A percentile compares a stretch with the other conserved stretches of the same genome.
phyloP scores from a whole-genome alignment of 129 eudicot genomes.

The Kitagawia praeruptora region DNA sequence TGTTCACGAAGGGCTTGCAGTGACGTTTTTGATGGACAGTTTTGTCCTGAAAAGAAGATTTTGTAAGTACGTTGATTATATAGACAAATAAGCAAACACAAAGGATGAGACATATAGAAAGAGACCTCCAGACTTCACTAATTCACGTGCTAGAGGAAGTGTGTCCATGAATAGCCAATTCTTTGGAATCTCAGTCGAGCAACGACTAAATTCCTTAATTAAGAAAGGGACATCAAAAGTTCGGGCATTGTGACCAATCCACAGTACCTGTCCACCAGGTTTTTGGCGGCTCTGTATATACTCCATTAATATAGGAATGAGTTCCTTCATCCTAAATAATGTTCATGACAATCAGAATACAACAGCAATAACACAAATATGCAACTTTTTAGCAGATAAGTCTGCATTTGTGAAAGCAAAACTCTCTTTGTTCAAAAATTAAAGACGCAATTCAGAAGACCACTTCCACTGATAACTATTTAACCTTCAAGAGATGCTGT shows the following conservation, averaged over 20 bases:
- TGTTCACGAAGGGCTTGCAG: constrained; percentile 59
- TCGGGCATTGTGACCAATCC: constrained; percentile 63
- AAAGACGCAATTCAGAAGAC: background rate
- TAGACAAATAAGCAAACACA: background rate
- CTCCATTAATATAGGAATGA: constrained; percentile 65
- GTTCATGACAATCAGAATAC: constrained; percentile 11
- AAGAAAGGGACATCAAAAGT: constrained; percentile 79
- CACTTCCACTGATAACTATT: background rate
- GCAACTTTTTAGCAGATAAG: background rate
- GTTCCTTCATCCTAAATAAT: constrained; percentile 70
- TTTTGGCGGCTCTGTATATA: constrained; percentile 71
- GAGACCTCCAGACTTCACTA: constrained; percentile 49
- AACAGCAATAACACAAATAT: background rate
- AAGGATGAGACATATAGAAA: constrained; percentile 15
- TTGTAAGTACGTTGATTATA: background rate
- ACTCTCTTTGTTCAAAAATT: background rate
- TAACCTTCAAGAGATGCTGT: background rate
- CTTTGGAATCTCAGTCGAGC: constrained; percentile 54
- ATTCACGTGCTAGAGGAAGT: constrained; percentile 52
- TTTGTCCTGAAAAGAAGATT: constrained; percentile 33
- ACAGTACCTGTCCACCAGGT: constrained; percentile 61
- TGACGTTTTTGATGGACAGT: constrained; percentile 23
- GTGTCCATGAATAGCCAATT: constrained; percentile 72
- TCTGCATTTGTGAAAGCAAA: background rate
- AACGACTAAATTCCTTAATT: constrained; percentile 52